Conservation (phyloP, 345 rosid genomes). For the Arabis alpina region DNA sequence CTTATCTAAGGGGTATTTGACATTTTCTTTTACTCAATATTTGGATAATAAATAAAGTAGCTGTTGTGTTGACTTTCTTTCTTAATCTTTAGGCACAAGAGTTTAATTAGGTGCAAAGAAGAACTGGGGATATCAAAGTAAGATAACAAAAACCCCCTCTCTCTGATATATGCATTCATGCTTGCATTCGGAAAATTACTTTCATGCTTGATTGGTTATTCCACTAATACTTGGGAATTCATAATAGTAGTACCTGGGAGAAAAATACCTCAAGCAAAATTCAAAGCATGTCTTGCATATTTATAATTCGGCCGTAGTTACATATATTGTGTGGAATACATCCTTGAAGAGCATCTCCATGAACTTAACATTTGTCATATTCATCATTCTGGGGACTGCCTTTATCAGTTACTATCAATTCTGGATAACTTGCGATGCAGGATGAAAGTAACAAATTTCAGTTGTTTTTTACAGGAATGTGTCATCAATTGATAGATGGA, state of each 20-base stretch:
- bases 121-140: constrained; percentile 66
- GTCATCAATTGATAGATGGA: constrained; percentile 46
- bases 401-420: constrained; percentile 5
- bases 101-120: constrained; percentile 66
- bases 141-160: constrained; percentile 40
- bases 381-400: constrained; percentile 12
- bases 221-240: constrained; percentile 21
- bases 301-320: not conserved
- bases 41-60: not conserved
- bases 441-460: constrained; percentile 44
- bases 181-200: constrained; percentile 18
- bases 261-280: constrained; percentile 20
- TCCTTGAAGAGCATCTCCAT: constrained; percentile 5
- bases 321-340: constrained; percentile 14
- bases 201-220: constrained; percentile 25
- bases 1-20: constrained; percentile 77
- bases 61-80: constrained; percentile 12
- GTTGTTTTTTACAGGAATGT: constrained; percentile 43
- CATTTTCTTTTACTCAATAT: constrained; percentile 20
- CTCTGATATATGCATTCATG: constrained; percentile 18
- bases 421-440: constrained; percentile 43
- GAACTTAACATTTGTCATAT: constrained; percentile 26
- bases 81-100: constrained; percentile 68
- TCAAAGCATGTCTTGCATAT: constrained; percentile 17
- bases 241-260: constrained; percentile 12